Conservation (phyloP, 768 basidiomycete genomes). For the Tricholoma matsutake region DNA sequence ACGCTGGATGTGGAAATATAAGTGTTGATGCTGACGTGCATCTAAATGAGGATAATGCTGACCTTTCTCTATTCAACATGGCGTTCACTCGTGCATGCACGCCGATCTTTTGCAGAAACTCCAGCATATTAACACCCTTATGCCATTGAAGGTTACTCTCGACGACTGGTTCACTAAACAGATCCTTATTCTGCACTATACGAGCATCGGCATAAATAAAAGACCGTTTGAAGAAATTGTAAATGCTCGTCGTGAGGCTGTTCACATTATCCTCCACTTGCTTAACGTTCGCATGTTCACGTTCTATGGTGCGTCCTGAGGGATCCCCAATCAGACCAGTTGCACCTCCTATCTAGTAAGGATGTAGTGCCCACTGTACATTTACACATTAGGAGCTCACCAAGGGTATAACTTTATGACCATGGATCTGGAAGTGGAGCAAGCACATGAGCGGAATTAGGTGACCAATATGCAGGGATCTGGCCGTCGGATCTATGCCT, state of each 20-base stretch:
- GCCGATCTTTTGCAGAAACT: conserved; percentile 83
- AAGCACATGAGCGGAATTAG: conserved; percentile 84
- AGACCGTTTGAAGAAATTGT: conserved; percentile 71
- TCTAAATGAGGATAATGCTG: conserved; percentile 15
- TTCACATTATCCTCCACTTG: conserved; percentile 65
- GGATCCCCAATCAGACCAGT: conserved; percentile 98
- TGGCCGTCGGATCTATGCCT: conserved; percentile 92
- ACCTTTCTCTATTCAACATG: conserved; percentile 94
- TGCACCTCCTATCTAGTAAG: conserved; percentile 85
- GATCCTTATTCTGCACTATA: conserved; percentile 19
- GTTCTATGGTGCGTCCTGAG: conserved; percentile 82
- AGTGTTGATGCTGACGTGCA: neutral
- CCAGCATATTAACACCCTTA: conserved; percentile 64
- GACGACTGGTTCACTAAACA: conserved; percentile 26
- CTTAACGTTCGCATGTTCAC: conserved; percentile 59
- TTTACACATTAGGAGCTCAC: conserved; percentile 45
- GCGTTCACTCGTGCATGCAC: conserved; percentile 77
- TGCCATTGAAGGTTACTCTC: conserved; percentile 73
- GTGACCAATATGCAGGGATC: conserved; percentile 90
- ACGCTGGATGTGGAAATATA: conserved; percentile 49
- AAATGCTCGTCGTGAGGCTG: conserved; percentile 59
- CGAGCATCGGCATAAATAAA: conserved; percentile 50
- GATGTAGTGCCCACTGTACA: conserved; percentile 1
- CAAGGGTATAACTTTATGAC: conserved; percentile 79
- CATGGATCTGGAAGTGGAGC: conserved; percentile 84